A percentile compares a stretch with the other conserved stretches of the same genome.
These are phyloP conservation scores for Lipomyces lipofer DNA, from an alignment of 805 yeast genomes.

Conservation along the genomic window DNA sequence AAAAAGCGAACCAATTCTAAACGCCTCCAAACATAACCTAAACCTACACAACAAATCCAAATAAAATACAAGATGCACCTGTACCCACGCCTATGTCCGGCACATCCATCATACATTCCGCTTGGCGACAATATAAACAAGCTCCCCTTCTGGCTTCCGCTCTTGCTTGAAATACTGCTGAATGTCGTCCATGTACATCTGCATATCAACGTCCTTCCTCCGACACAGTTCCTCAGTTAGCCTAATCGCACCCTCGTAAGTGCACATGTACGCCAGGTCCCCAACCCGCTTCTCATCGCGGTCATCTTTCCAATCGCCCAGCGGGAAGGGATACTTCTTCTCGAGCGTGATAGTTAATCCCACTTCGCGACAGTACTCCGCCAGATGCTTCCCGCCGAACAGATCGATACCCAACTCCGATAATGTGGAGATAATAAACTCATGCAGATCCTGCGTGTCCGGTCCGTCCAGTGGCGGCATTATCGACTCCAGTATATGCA, in stretches of 20 bases:
- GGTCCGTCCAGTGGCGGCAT: conserved; percentile 2
- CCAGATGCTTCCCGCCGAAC: conserved; percentile 4
- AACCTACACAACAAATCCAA: too few species aligned
- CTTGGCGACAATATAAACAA: background rate
- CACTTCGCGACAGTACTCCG: background rate
- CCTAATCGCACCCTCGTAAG: background rate
- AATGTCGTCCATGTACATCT: background rate
- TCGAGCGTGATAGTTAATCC: conserved; percentile 7
- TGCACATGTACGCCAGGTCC: conserved; percentile 6
- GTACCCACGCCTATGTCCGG: too few species aligned
- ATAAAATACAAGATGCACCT: too few species aligned
- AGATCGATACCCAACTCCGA: background rate
- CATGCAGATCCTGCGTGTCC: background rate
- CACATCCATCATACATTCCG: too few species aligned
- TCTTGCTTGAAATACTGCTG: background rate
- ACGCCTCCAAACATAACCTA: too few species aligned
- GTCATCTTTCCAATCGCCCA: conserved; percentile 11
- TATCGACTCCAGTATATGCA: conserved; percentile 18
- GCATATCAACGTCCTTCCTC: background rate
- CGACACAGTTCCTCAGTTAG: background rate
- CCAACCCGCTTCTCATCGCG: conserved; percentile 13
- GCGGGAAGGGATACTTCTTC: conserved; percentile 9
- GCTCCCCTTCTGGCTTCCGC: background rate
- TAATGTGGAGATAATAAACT: background rate
- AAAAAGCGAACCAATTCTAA: too few species aligned